phyloP scores from a whole-genome alignment of 305 asterid genomes.

The Caryopteris hybrid region DNA sequence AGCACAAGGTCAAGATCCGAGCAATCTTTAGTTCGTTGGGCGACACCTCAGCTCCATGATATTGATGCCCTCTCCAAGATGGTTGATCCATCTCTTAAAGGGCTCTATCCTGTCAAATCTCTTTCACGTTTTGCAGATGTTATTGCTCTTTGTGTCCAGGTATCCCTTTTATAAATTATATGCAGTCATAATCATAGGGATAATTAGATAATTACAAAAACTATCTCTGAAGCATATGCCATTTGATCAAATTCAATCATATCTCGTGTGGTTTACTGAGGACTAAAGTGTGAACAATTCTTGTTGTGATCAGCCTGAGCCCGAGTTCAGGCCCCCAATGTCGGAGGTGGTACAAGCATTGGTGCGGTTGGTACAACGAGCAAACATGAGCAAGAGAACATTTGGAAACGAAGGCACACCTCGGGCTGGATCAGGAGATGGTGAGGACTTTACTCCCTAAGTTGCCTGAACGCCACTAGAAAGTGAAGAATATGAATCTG shows the following conservation, averaged over 20 bases:
- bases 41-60: slow-evolving; percentile 80
- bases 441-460: slow-evolving; percentile 47
- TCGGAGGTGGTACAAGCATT: slow-evolving; percentile 96
- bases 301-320: slow-evolving; percentile 72
- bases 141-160: slow-evolving; percentile 81
- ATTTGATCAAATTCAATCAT: neutral
- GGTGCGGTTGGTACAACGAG: slow-evolving; percentile 94
- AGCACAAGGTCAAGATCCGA: slow-evolving; percentile 71
- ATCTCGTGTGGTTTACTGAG: neutral
- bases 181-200: neutral
- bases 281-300: neutral
- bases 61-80: slow-evolving; percentile 76
- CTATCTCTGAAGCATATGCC: too few species aligned
- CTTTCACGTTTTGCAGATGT: slow-evolving; percentile 81
- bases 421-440: slow-evolving; percentile 48
- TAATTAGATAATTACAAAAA: too few species aligned
- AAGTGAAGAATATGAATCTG: neutral
- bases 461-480: neutral
- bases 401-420: slow-evolving; percentile 58
- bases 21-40: slow-evolving; percentile 80
- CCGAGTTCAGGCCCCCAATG: slow-evolving; percentile 99
- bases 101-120: slow-evolving; percentile 72
- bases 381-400: slow-evolving; percentile 98
- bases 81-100: slow-evolving; percentile 77
- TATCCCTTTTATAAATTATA: neutral